phyloP scores from a whole-genome alignment of 2,329 filamentous ascomycete genomes.

The Rhynchosporium agropyri region DNA sequence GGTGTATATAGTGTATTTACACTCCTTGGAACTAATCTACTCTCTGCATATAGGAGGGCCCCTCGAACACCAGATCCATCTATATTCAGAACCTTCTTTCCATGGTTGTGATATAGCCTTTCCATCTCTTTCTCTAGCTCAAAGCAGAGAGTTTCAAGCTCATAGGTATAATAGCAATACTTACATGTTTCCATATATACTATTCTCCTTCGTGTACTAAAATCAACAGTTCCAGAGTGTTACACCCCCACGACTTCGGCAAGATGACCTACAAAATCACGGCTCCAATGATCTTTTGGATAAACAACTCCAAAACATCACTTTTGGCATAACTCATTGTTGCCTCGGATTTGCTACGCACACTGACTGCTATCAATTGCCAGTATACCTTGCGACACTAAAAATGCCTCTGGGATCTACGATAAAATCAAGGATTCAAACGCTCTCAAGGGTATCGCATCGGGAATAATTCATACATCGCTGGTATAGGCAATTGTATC shows the following conservation, averaged over 20 bases:
- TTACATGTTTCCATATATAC: background rate
- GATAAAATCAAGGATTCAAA: constrained; percentile 9
- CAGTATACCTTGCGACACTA: constrained; percentile 8
- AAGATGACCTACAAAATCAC: background rate
- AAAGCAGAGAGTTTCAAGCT: constrained; percentile 2
- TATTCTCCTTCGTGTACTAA: background rate
- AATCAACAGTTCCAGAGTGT: constrained; percentile 1
- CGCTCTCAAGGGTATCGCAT: constrained; percentile 8
- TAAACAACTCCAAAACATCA: constrained; percentile 1
- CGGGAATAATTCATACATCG: constrained; percentile 12
- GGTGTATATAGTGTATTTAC: too few species aligned
- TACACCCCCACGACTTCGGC: constrained; percentile 4
- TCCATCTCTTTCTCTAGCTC: too few species aligned
- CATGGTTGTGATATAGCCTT: too few species aligned
- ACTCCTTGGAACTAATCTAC: too few species aligned
- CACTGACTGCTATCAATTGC: constrained; percentile 6
- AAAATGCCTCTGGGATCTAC: constrained; percentile 9
- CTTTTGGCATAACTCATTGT: constrained; percentile 5
- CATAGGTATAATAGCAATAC: constrained; percentile 34
- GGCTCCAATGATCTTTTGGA: background rate
- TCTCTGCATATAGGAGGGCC: too few species aligned
- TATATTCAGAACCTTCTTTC: too few species aligned
- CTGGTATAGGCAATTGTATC: constrained; percentile 2
- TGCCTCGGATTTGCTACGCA: constrained; percentile 8
- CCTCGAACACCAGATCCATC: too few species aligned